These are phyloP conservation scores for Hypoxylon trugodes DNA, from an alignment of 495 filamentous ascomycete genomes.

Conservation along the genomic window DNA sequence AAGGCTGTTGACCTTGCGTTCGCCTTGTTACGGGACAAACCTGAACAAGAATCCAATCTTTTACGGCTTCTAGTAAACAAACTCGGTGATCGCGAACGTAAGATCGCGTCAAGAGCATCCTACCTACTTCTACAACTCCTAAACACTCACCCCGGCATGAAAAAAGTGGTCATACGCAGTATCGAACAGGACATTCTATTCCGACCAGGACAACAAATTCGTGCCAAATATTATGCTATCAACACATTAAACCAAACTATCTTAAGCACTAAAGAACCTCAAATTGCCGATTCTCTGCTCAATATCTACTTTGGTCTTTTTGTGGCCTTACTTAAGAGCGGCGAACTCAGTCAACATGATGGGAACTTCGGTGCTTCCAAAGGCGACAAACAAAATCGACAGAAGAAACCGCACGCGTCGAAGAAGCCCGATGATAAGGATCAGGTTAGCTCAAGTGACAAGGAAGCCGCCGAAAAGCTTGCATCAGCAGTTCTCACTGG, in stretches of 20 bases:
- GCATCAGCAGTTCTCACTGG: constrained; percentile 90
- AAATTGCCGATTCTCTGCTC: constrained; percentile 80
- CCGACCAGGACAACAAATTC: constrained; percentile 81
- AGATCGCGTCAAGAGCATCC: constrained; percentile 90
- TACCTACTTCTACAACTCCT: constrained; percentile 91
- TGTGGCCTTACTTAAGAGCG: constrained; percentile 73
- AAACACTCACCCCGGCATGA: constrained; percentile 90
- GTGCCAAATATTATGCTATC: constrained; percentile 93
- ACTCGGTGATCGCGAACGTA: constrained; percentile 90
- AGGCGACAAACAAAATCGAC: constrained; percentile 39
- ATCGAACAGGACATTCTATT: constrained; percentile 90
- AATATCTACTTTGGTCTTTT: constrained; percentile 92
- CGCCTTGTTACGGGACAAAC: constrained; percentile 91
- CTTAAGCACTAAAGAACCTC: constrained; percentile 80
- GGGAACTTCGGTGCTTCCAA: constrained; percentile 31
- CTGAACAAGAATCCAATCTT: constrained; percentile 95
- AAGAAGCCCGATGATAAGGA: constrained; percentile 39
- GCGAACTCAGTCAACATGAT: constrained; percentile 45
- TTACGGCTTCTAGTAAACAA: constrained; percentile 93
- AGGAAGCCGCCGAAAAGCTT: constrained; percentile 84
- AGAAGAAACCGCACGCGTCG: constrained; percentile 34
- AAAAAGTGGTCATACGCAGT: constrained; percentile 78
- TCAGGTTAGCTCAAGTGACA: constrained; percentile 19
- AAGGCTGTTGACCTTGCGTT: constrained; percentile 88
- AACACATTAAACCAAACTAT: constrained; percentile 98